These are phyloP conservation scores for Calendula officinalis DNA, from an alignment of 129 eudicot species.

Conservation along the genomic window DNA sequence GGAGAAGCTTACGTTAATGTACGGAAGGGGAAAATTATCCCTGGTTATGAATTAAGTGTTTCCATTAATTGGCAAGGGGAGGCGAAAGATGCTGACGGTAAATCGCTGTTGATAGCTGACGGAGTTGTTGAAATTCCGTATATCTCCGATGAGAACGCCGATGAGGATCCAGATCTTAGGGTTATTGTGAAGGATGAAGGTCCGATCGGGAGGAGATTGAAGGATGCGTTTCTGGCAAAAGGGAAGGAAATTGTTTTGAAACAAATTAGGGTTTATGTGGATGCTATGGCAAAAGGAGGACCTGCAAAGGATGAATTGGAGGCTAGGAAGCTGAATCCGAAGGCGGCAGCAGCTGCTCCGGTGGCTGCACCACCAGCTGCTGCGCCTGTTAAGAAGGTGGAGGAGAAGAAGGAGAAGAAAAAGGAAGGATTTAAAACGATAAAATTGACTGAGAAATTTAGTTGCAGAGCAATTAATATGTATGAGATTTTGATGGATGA, in stretches of 20 bases:
- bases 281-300: constrained; percentile 88
- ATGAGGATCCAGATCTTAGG: constrained; percentile 84
- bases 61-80: constrained; percentile 66
- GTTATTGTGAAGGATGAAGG: constrained; percentile 77
- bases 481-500: constrained; percentile 98
- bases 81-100: constrained; percentile 48
- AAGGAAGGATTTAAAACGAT: constrained; percentile 88
- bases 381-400: constrained; percentile 22
- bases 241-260: constrained; percentile 72
- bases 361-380: not conserved
- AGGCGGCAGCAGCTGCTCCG: constrained; percentile 5
- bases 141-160: constrained; percentile 86
- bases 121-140: constrained; percentile 80
- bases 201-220: constrained; percentile 64
- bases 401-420: constrained; percentile 39
- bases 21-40: constrained; percentile 92
- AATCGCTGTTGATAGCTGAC: constrained; percentile 32
- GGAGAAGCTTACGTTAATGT: constrained; percentile 94
- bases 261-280: constrained; percentile 67
- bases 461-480: constrained; percentile 80
- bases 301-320: constrained; percentile 92
- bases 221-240: constrained; percentile 66
- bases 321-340: constrained; percentile 60
- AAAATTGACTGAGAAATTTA: constrained; percentile 77
- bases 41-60: constrained; percentile 74